Evolutionary conservation across 2,329 filamentous ascomycete genomes (phyloP).

Genomic region (Dothiorella sarmentorum): DNA sequence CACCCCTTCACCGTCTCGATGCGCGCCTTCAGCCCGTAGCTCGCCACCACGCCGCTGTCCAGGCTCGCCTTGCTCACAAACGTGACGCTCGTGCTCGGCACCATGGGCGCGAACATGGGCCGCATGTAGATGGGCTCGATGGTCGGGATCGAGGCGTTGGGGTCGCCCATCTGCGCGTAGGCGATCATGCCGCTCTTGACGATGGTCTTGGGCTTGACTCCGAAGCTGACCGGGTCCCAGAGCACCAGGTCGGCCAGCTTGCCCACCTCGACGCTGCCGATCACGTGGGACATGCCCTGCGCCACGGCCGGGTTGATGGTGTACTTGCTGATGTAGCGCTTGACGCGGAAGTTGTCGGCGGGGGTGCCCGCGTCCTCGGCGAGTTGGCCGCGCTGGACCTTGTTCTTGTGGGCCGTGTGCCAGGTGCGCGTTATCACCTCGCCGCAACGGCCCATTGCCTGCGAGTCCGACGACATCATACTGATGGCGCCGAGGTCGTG

Average conservation of each 20-base stretch:
- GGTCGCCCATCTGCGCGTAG: constrained; percentile 70
- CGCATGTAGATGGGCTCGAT: constrained; percentile 80
- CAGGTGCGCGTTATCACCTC: constrained; percentile 91
- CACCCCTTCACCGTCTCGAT: constrained; percentile 77
- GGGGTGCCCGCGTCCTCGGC: constrained; percentile 73
- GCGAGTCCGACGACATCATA: constrained; percentile 95
- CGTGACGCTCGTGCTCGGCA: constrained; percentile 70
- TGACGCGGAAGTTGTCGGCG: constrained; percentile 88
- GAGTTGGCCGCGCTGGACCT: constrained; percentile 72
- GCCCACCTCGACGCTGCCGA: constrained; percentile 83
- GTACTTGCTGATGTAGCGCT: constrained; percentile 91
- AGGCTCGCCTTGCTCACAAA: constrained; percentile 78
- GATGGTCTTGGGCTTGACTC: constrained; percentile 76
- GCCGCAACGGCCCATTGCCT: constrained; percentile 94
- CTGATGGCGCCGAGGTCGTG: constrained; percentile 93
- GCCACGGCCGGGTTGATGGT: constrained; percentile 91
- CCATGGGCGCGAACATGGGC: constrained; percentile 77
- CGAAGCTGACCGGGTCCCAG: constrained; percentile 83
- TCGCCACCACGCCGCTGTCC: constrained; percentile 61
- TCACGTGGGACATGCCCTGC: constrained; percentile 82
- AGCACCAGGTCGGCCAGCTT: constrained; percentile 87
- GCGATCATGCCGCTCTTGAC: constrained; percentile 86
- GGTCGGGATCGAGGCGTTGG: constrained; percentile 67
- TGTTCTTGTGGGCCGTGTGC: constrained; percentile 98
- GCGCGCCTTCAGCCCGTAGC: constrained; percentile 73